Base-by-base conservation (phyloP, 2,329 filamentous ascomycete species). In the Calonectria naviculata region DNA sequence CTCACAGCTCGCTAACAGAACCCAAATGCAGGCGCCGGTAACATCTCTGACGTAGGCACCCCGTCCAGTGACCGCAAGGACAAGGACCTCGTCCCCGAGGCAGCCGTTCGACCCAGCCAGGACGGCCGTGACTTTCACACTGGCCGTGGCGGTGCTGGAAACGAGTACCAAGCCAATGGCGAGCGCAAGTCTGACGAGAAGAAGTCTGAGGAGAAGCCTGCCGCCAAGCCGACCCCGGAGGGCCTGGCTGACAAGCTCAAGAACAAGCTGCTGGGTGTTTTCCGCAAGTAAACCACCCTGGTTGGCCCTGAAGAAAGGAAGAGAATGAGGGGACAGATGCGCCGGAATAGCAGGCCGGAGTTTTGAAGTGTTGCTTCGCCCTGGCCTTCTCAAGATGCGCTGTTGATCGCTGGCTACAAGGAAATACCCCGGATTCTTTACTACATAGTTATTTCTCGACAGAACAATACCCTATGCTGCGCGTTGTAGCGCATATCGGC, bases 81-180 rank as follows among this genome's bases (percentile, higher is more conserved):
- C 81, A 79, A 83, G 71, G 89, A 90, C 61, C 69, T 89, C 46
- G 78, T 92, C 21, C 89, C 90, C 49, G 87, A 88, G 58, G 84
- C 79, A 21, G 89, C 89, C 26, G 79, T 85, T 62, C 87, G 89
- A 29, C 83, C 85, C 31, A 86, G 84, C 77, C 81, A 83, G 60
- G 86, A 89, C 19, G 82, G 84, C 64, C 79, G 82, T 69, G 87
- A 89, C 78, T 88, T 85, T 80, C 89, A 92, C 83, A 87, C 86
- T 46, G 90, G 90, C 68, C 89, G 90, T 36, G 90, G 90, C 77
- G 90, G 90, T 69, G 89, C 87, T 12, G 90, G 89, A 63, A 92
- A 92, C 80, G 87, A 73, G 46, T 69, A 87, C 79, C 84, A 87
- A 75, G 74, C 83, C 54, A 79, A 78, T 41, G 73, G 75, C 69